Percentiles rank a stretch among this genome's conserved stretches.
Conservation (phyloP, 148 eudicot species). For the Hydrangea macrophylla region DNA sequence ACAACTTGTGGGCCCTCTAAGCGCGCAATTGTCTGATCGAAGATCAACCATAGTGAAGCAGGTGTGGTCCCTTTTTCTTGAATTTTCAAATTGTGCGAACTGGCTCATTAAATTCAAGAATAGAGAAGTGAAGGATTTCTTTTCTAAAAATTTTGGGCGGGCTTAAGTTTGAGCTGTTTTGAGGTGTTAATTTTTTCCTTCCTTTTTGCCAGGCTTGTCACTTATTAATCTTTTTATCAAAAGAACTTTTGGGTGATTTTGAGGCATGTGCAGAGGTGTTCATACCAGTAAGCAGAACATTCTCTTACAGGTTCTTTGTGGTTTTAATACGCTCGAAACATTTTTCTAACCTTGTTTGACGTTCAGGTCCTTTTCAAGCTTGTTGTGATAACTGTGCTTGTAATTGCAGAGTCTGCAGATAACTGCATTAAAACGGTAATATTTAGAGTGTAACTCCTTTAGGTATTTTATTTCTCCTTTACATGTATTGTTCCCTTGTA, state of each 20-base stretch:
- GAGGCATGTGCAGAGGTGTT: slow-evolving; percentile 92
- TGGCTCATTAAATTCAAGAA: background rate
- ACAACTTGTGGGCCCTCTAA: slow-evolving; percentile 82
- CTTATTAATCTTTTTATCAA: slow-evolving; percentile 72
- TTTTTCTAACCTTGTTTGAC: slow-evolving; percentile 35
- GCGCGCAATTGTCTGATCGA: slow-evolving; percentile 76
- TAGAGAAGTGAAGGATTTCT: background rate
- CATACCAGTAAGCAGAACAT: slow-evolving; percentile 63
- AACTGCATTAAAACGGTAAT: slow-evolving; percentile 98
- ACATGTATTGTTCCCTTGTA: slow-evolving; percentile 6
- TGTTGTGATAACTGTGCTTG: slow-evolving; percentile 98
- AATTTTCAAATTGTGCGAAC: background rate
- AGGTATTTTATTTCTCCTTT: slow-evolving; percentile 1
- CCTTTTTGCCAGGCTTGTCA: slow-evolving; percentile 72
- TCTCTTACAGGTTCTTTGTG: slow-evolving; percentile 1
- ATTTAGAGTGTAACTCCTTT: background rate
- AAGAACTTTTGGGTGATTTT: slow-evolving; percentile 96
- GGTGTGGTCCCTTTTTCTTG: slow-evolving; percentile 26
- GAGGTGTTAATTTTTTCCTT: background rate
- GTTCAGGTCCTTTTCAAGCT: slow-evolving; percentile 92
- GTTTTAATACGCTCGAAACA: slow-evolving; percentile 13
- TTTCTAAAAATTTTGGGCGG: background rate
- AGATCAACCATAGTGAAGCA: slow-evolving; percentile 92
- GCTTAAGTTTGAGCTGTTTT: background rate
- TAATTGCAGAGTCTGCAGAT: slow-evolving; percentile 97